These are phyloP conservation scores for Prunus persica DNA, from an alignment of 306 rosid species.

Conservation along the genomic window Prunus_persica_NCBIv2 NC_034014.1:2875501-2876000, in stretches of 20 bases:
- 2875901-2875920: not conserved
- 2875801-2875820: constrained; percentile 30
- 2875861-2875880: constrained; percentile 36
- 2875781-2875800: constrained; percentile 34
- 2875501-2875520: too few relatives aligned
- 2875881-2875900: not conserved
- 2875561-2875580: too few relatives aligned
- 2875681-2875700: constrained; percentile 2
- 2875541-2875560: too few relatives aligned
- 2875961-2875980: constrained; percentile 34
- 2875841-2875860: constrained; percentile 38
- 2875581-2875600: too few relatives aligned
- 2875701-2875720: not conserved
- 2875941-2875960: constrained; percentile 29
- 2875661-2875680: too few relatives aligned
- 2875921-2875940: constrained; percentile 2
- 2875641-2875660: too few relatives aligned
- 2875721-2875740: not conserved
- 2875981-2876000: constrained; percentile 26
- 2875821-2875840: constrained; percentile 53
- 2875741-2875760: constrained; percentile 8
- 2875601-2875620: too few relatives aligned
- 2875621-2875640: too few relatives aligned
- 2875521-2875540: too few relatives aligned
- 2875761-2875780: constrained; percentile 6